Conservation (phyloP, 192 early-diverging fungal genomes). For the Cetraspora pellucida region DNA sequence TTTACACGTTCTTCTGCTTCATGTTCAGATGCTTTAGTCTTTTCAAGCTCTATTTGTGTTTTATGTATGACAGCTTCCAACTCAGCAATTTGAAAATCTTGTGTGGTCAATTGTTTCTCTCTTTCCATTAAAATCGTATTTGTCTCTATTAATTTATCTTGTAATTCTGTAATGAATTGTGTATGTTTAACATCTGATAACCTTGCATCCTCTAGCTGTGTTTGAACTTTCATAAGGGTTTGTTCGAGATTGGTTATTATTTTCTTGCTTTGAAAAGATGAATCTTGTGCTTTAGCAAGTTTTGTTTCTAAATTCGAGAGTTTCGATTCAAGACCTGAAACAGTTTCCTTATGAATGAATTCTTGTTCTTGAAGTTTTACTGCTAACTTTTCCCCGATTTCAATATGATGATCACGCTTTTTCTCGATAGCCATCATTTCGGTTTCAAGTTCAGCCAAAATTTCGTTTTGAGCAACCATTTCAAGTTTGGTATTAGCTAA, state of each 20-base stretch:
- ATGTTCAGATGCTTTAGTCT: neutral
- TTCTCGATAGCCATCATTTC: constrained; percentile 17
- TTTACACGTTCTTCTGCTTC: neutral
- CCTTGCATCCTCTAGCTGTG: constrained; percentile 6
- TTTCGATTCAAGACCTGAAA: constrained; percentile 8
- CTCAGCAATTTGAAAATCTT: constrained; percentile 1
- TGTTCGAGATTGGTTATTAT: constrained; percentile 6
- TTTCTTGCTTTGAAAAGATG: neutral
- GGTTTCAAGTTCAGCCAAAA: constrained; percentile 21
- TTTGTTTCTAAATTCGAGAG: constrained; percentile 11
- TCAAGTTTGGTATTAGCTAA: constrained; percentile 23
- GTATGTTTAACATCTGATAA: neutral
- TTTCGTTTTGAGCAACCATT: constrained; percentile 23
- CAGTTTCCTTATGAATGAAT: constrained; percentile 13
- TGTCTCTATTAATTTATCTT: constrained; percentile 16
- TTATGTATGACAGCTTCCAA: constrained; percentile 8
- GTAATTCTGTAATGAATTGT: constrained; percentile 1
- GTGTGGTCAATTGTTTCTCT: neutral
- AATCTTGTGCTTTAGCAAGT: neutral
- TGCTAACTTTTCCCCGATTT: constrained; percentile 2
- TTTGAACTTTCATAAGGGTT: neutral
- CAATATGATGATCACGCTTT: constrained; percentile 6
- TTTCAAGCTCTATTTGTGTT: constrained; percentile 19
- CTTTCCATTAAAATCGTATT: neutral
- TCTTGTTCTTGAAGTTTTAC: constrained; percentile 15